Base-by-base conservation (phyloP, 2,329 filamentous ascomycete genomes). In the Fusarium succisae region DNA sequence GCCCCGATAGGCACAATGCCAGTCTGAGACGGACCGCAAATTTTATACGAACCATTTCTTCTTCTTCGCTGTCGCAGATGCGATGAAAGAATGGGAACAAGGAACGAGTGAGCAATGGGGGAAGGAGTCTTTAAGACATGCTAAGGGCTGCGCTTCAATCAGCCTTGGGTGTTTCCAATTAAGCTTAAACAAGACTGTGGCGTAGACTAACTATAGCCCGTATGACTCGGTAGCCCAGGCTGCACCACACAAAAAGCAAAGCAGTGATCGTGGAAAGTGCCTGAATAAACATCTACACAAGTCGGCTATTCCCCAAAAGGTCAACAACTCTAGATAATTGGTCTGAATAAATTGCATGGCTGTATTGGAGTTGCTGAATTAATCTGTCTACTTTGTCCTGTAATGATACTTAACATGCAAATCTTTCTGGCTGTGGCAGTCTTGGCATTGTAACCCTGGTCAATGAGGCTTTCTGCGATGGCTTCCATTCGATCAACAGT, bases 21-120 rank as follows among this genome's bases (percentile, higher is more conserved):
- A 13, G 5, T 4, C 41, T 20, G 1, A 28, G 1, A 14, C n/a
- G 11, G 41, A 4, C 4, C 1, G 32, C 1, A 0, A 0, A 1
- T 48, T 0, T 37, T 18, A 8, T 1, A 17, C 3, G 0, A 1
- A 6, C 41, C 55, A 58, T 58, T 2, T 22, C 9, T n/a, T 18
- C 14, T 1, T 10, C 22, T n/a, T 58, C 28, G 39, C 39, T 26
- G 43, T 50, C 37, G 24, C 32, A 35, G 24, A 50, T 37, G 18
- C 41, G 14, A 50, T 48, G 9, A 17, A 4, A 11, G 15, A 26
- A 37, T 2, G 18, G 30, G 20, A n/a, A 11, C 2, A 10, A 37
- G 18, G 30, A 9, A 28, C 4, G 8, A 1, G 13, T n/a, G n/a
- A 8, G 2, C 20, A 17, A n/a, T 2, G 30, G 41, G 55, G 20